Evolutionary conservation across 495 filamentous ascomycete species (phyloP).

Genomic region (Opeltia flavorubescens): DNA sequence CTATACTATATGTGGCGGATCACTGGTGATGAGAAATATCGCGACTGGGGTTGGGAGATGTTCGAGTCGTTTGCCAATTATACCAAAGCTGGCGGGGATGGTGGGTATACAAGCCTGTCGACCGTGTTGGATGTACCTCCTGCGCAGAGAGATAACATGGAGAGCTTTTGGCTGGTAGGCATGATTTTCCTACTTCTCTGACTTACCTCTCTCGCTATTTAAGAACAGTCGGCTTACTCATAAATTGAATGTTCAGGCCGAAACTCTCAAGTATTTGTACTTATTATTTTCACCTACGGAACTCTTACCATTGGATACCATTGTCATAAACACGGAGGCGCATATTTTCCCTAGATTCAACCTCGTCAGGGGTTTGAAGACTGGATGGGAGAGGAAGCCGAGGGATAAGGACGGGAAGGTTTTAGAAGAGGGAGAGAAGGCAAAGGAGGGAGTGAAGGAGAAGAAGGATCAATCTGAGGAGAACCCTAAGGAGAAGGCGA

Average conservation of each 20-base stretch:
- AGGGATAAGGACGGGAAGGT: slow-evolving; percentile 29
- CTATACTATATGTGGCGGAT: slow-evolving; percentile 98
- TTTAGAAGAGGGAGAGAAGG: slow-evolving; percentile 1
- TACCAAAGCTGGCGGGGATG: slow-evolving; percentile 51
- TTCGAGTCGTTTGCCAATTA: slow-evolving; percentile 83
- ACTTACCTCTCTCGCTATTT: background rate
- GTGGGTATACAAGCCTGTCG: slow-evolving; percentile 66
- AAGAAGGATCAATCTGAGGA: background rate
- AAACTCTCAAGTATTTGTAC: slow-evolving; percentile 97
- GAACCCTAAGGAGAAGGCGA: background rate
- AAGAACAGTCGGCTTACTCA: background rate
- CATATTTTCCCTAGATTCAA: slow-evolving; percentile 83
- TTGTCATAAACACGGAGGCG: slow-evolving; percentile 93
- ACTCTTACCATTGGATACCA: slow-evolving; percentile 64
- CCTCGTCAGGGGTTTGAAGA: slow-evolving; percentile 60
- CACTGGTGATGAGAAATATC: slow-evolving; percentile 79
- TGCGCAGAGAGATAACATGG: slow-evolving; percentile 63
- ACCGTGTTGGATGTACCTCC: slow-evolving; percentile 61
- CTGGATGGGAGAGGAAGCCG: slow-evolving; percentile 72
- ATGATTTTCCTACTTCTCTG: background rate
- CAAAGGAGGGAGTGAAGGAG: background rate
- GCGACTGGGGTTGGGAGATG: slow-evolving; percentile 97
- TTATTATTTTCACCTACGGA: slow-evolving; percentile 80
- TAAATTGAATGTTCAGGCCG: slow-evolving; percentile 41
- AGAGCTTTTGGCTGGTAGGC: slow-evolving; percentile 83